Base-by-base conservation (phyloP, 2,329 filamentous ascomycete species). In the Hymenoscyphus fraxineus region DNA sequence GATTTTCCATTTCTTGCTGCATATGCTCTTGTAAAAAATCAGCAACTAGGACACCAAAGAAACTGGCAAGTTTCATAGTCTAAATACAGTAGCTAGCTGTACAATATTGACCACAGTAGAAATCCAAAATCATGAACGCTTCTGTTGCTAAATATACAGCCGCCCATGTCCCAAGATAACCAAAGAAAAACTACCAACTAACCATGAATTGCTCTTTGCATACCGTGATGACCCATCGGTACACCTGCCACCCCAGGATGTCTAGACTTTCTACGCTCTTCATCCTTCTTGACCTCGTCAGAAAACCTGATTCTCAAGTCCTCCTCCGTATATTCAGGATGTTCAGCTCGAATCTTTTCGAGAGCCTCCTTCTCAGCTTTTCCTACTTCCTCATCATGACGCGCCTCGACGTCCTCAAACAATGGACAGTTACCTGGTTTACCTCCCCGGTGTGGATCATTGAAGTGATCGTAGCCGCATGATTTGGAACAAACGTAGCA, bases 401-500 rank as follows among this genome's bases (percentile, higher is more conserved):
- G 83, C 55, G 80, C 73, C 67, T 88, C 83, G 4, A 78, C 77
- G 39, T 65, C 81, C 59, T 93, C 90, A 69, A 89, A 90, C 0
- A 93, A 78, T 0, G 87, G 86, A 67, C 91, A 94, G 65, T 84
- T 85, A 1, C 81, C 82, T 0, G 58, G 59, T 64, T 79, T 82
- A 0, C 83, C 82, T 13, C 82, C 83, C 58, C 79, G 73, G 0
- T 31, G 64, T 0, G 64, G 13, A 61, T 88, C 82, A 65, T 88
- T 79, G 71, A 96, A 96, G 75, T 96, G 92, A 0, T 79, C 69
- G 71, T 96, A 95, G 16, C 72, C 77, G 64, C 82, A 84, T 1
- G 85, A 84, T 70, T 88, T 80, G 27, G 86, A 87, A 77, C 92
- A 96, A 54, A 92, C 81, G 70, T 93, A 92, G 73, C 88, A 89